Evolutionary conservation across 768 basidiomycete species (phyloP).

Genomic region (Leccinum longicurvipes): DNA sequence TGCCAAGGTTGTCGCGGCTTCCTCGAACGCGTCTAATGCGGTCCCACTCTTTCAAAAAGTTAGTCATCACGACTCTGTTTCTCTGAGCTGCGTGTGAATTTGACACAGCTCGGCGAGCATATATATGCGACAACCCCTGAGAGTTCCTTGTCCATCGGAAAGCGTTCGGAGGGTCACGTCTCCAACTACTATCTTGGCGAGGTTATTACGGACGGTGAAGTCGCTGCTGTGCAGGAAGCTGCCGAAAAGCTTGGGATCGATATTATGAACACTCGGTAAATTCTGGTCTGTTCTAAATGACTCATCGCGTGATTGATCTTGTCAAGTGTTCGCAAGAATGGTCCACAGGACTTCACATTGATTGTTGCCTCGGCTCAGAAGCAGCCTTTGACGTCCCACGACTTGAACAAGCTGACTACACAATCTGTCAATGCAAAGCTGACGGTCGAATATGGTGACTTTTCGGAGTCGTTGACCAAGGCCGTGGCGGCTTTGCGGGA

Average conservation of each 20-base stretch:
- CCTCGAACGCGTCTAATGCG: conserved; percentile 56
- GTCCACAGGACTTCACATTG: conserved; percentile 58
- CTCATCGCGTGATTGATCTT: neutral
- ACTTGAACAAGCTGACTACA: conserved; percentile 49
- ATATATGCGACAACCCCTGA: conserved; percentile 71
- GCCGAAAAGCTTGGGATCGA: conserved; percentile 76
- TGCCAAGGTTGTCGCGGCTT: conserved; percentile 55
- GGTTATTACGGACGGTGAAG: conserved; percentile 70
- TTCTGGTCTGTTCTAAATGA: neutral
- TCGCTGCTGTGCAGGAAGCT: conserved; percentile 67
- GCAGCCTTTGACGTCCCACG: conserved; percentile 39
- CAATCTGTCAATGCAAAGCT: conserved; percentile 46
- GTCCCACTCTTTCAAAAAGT: conserved; percentile 63
- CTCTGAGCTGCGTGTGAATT: conserved; percentile 1
- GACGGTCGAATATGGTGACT: conserved; percentile 75
- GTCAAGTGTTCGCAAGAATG: conserved; percentile 67
- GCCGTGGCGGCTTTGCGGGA: conserved; percentile 56
- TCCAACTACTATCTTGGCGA: conserved; percentile 86
- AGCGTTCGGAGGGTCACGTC: conserved; percentile 70
- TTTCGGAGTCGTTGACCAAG: conserved; percentile 51
- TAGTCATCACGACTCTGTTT: conserved; percentile 14
- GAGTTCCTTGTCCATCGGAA: conserved; percentile 70
- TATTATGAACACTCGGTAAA: conserved; percentile 77
- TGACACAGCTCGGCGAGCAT: conserved; percentile 60
- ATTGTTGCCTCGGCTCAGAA: conserved; percentile 67